phyloP scores from a whole-genome alignment of 1,139 yeast genomes.

The Taphrina pruni region DNA sequence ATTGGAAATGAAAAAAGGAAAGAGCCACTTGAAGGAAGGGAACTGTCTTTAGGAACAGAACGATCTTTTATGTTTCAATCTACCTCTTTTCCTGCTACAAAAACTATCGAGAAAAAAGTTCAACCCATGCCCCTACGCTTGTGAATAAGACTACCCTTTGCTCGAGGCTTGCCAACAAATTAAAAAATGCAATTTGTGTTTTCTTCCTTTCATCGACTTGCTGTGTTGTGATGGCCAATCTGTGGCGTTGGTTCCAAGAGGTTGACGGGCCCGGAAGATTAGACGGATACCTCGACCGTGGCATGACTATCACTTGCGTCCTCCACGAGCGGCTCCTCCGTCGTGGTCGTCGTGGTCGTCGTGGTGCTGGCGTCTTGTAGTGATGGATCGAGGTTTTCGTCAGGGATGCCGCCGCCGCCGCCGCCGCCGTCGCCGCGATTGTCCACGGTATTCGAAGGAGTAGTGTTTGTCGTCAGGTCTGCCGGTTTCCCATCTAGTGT shows the following conservation, averaged over 20 bases:
- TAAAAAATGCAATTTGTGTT: not conserved
- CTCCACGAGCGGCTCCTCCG: not conserved
- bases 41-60: no score
- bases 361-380: constrained; percentile 1
- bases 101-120: no score
- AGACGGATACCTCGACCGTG: no score
- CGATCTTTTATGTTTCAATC: no score
- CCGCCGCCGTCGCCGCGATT: not conserved
- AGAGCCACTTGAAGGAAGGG: no score
- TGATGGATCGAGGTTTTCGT: not conserved
- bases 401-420: not conserved
- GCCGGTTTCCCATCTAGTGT: constrained; percentile 44
- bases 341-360: not conserved
- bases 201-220: not conserved
- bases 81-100: no score
- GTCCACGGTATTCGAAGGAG: not conserved
- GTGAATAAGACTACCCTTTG: no score
- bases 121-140: no score
- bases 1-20: no score
- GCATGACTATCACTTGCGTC: no score
- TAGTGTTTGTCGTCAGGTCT: constrained; percentile 2
- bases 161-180: not conserved
- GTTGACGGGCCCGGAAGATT: no score
- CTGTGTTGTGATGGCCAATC: not conserved
- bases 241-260: not conserved